phyloP scores from a whole-genome alignment of 108 stramenopile genomes.

The Aureococcus anophagefferens region DNA sequence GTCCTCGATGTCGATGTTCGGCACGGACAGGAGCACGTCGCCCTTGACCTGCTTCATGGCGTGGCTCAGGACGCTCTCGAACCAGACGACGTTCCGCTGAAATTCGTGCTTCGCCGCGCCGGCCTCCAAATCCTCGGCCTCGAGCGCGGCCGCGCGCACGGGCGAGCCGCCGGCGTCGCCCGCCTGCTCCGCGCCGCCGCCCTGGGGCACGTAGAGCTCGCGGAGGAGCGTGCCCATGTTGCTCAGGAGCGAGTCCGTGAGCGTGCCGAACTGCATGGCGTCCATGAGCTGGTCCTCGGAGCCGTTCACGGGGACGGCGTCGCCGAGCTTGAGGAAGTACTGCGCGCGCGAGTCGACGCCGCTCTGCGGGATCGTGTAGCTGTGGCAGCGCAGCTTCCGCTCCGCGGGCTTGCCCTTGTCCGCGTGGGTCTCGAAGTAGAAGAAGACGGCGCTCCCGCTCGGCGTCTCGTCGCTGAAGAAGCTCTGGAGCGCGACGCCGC shows the following conservation, averaged over 20 bases:
- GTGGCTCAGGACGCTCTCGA: slow-evolving; percentile 34
- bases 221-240: not conserved
- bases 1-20: slow-evolving; percentile 39
- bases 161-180: not conserved
- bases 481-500: not conserved
- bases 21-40: slow-evolving; percentile 41
- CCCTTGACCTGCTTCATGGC: slow-evolving; percentile 43
- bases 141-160: not conserved
- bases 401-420: not conserved
- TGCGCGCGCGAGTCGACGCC: not conserved
- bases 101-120: slow-evolving; percentile 27
- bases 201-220: not conserved
- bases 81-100: slow-evolving; percentile 36
- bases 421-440: not conserved
- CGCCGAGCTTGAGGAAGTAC: not conserved
- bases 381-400: not conserved
- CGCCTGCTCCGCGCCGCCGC: slow-evolving; percentile 1
- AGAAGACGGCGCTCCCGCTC: slow-evolving; percentile 5
- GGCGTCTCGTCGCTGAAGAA: not conserved
- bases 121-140: not conserved
- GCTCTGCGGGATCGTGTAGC: not conserved
- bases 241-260: not conserved
- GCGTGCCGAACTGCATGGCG: not conserved
- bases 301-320: not conserved
- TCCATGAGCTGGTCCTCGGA: not conserved